These are phyloP conservation scores for Arabis hirsuta DNA, from an alignment of 345 rosid species.

Conservation along the genomic window DNA sequence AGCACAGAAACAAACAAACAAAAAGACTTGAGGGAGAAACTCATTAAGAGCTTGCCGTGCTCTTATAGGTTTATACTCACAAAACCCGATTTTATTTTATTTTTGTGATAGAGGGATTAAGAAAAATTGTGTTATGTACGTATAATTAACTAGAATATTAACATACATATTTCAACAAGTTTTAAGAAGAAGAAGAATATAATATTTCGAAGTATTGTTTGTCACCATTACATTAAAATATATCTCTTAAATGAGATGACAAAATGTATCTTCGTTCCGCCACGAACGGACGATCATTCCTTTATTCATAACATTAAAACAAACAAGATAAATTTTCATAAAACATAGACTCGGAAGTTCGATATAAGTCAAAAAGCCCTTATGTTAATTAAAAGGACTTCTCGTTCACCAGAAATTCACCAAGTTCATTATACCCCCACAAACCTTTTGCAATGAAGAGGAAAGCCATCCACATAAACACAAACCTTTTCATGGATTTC, in stretches of 20 bases:
- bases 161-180: neutral
- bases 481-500: neutral
- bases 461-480: neutral
- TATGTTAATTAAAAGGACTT: constrained; percentile 5
- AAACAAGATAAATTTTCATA: neutral
- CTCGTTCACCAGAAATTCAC: no score
- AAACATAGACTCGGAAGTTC: neutral
- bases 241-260: neutral
- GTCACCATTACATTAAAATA: neutral
- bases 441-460: constrained; percentile 8
- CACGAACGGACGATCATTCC: neutral
- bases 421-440: no score
- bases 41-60: no score
- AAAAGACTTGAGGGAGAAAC: no score
- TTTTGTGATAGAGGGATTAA: no score
- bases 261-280: neutral
- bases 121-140: no score
- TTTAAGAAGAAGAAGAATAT: neutral
- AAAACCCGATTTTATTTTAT: no score
- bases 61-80: no score
- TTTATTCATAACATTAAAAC: constrained; percentile 14
- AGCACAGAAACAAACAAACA: no score
- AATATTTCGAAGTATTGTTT: neutral
- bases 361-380: neutral
- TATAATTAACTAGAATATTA: no score